Base-by-base conservation (phyloP, 768 basidiomycete species). In the Chalciporus chontae region DNA sequence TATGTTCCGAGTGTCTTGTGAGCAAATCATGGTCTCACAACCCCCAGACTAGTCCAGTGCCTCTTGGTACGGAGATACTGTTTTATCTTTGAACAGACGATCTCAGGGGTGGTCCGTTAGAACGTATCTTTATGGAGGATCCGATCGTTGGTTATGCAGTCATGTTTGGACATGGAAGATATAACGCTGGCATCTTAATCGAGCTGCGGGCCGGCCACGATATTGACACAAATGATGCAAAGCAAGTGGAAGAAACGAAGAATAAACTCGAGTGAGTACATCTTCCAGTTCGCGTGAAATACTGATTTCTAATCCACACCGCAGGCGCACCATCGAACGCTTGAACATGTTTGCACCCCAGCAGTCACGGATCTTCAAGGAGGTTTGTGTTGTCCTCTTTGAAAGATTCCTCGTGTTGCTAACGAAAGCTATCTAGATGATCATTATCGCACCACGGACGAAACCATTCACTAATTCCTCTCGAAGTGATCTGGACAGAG, bases 91-190 rank as follows among this genome's bases (percentile, higher is more conserved):
- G 17, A 32, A n/a, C 9, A 14, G 14, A 11, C 9, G 2, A 13
- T 32, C 49, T 59, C 11, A 46, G 2, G 17, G n/a, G n/a, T n/a
- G n/a, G 27, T 47, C 18, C 31, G 19, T 3, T 31, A 59, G 60
- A 63, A 21, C 48, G 49, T 27, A 54, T 54, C 31, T 27, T 57
- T 13, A 44, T 34, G 18, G 57, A 57, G 42, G 50, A 62, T 29
- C 48, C 55, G 0, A 53, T 51, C 48, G 52, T 52, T 1, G 51
- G 50, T 41, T 48, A 51, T 10, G 58, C 61, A 24, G 47, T 57
- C 51, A 51, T 62, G 54, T 59, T 60, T 48, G 61, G 61, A 19
- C 53, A 54, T 13, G 60, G 47, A 45, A 53, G 61, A 48, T 59
- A 56, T 24, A 52, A 51, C 23, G 47, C 53, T 0, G 60, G 60